Conservation (phyloP, 768 basidiomycete species). For the Phylloporus sp. region DNA sequence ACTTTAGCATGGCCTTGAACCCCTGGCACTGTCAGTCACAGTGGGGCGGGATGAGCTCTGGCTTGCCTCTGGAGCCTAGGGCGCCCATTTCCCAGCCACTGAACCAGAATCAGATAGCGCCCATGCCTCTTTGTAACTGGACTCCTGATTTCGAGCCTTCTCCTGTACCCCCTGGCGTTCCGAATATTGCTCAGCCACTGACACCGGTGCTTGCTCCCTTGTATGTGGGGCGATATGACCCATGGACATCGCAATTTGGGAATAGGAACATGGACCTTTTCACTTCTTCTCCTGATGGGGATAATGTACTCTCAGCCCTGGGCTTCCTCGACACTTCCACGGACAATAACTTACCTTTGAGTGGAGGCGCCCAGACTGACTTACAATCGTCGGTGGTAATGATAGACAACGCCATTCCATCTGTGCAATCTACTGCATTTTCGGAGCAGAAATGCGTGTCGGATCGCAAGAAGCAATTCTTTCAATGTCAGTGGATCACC, state of each 20-base stretch:
- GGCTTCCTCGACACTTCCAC: background rate
- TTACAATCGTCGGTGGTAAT: background rate
- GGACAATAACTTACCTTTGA: background rate
- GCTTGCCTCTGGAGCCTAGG: background rate
- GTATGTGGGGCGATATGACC: background rate
- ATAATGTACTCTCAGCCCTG: background rate
- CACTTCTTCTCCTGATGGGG: background rate
- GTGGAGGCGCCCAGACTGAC: background rate
- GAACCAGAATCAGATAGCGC: background rate
- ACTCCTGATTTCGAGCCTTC: background rate
- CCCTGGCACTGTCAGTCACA: background rate
- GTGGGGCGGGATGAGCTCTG: background rate
- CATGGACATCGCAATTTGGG: background rate
- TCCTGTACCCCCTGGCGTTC: background rate
- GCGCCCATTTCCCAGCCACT: background rate
- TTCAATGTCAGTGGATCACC: slow-evolving; percentile 14
- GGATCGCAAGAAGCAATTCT: background rate
- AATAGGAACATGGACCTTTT: background rate
- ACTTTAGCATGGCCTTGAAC: background rate
- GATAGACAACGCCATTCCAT: background rate
- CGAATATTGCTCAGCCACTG: background rate
- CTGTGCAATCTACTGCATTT: background rate
- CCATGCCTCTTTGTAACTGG: background rate
- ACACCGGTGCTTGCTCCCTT: background rate
- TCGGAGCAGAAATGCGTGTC: background rate